Conservation (phyloP, 805 yeast species). For the Jamesozyma piceae region DNA sequence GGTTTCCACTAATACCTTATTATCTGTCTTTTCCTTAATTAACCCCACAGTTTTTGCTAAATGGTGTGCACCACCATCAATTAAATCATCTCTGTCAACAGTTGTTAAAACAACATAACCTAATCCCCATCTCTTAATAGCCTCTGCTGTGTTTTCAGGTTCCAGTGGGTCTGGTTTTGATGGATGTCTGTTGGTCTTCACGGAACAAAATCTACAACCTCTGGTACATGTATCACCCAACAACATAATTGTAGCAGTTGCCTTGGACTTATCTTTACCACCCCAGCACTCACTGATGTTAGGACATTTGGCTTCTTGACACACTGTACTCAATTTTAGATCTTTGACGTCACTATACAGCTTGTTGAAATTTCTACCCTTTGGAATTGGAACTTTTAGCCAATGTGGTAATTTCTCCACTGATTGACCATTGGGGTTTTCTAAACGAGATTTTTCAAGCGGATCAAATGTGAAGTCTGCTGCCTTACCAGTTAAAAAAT, state of each 20-base stretch:
- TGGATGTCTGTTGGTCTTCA: slow-evolving; percentile 84
- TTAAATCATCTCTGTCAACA: slow-evolving; percentile 90
- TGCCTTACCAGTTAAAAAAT: slow-evolving; percentile 77
- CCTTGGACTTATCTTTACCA: slow-evolving; percentile 62
- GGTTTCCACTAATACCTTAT: slow-evolving; percentile 86
- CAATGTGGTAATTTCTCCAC: slow-evolving; percentile 74
- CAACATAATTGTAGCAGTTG: slow-evolving; percentile 94
- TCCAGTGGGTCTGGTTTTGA: slow-evolving; percentile 88
- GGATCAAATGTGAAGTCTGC: slow-evolving; percentile 60
- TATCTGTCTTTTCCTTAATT: slow-evolving; percentile 72
- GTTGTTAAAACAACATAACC: slow-evolving; percentile 97
- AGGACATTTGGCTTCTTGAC: slow-evolving; percentile 99
- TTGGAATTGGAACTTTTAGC: slow-evolving; percentile 95
- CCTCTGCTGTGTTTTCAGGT: slow-evolving; percentile 96
- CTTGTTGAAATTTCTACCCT: slow-evolving; percentile 74
- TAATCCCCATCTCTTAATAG: slow-evolving; percentile 93
- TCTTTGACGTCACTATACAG: slow-evolving; percentile 83
- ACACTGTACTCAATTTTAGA: slow-evolving; percentile 83
- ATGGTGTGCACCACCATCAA: slow-evolving; percentile 90
- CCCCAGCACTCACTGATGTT: slow-evolving; percentile 99
- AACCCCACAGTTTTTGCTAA: slow-evolving; percentile 76
- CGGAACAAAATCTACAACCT: slow-evolving; percentile 98
- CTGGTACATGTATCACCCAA: slow-evolving; percentile 98
- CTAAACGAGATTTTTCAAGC: slow-evolving; percentile 54
- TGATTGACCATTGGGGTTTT: slow-evolving; percentile 38